Conservation (phyloP, 73 alveolate species). For the Tetrahymena thermophila region DNA sequence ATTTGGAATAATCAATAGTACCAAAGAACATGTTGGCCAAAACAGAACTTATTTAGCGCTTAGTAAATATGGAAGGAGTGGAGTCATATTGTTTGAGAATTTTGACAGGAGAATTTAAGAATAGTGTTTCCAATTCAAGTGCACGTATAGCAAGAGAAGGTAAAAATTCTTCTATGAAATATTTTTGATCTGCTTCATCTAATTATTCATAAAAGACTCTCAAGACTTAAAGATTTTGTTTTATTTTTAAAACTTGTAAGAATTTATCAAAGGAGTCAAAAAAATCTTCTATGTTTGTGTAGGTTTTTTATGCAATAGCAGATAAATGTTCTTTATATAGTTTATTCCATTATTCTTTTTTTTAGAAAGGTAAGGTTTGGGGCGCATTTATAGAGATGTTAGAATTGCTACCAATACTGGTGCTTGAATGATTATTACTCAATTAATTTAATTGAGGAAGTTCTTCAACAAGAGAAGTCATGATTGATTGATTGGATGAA, state of each 20-base stretch:
- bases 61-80: background rate
- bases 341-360: background rate
- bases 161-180: background rate
- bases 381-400: background rate
- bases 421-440: background rate
- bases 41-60: background rate
- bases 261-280: background rate
- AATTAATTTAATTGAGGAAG: background rate
- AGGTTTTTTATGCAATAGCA: background rate
- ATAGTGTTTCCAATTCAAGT: background rate
- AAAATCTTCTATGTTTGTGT: background rate
- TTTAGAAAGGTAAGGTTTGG: background rate
- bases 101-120: background rate
- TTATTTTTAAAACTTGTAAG: background rate
- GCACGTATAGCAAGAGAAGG: background rate
- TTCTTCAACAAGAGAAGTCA: background rate
- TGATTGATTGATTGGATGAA: background rate
- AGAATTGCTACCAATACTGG: background rate
- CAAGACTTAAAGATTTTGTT: background rate
- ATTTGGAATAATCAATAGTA: background rate
- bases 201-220: background rate
- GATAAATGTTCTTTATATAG: background rate
- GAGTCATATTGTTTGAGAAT: background rate
- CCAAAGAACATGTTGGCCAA: conserved; percentile 1
- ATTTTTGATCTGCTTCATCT: background rate